Conservation (phyloP, 331 rosid genomes). For the Quercus lobata region DNA sequence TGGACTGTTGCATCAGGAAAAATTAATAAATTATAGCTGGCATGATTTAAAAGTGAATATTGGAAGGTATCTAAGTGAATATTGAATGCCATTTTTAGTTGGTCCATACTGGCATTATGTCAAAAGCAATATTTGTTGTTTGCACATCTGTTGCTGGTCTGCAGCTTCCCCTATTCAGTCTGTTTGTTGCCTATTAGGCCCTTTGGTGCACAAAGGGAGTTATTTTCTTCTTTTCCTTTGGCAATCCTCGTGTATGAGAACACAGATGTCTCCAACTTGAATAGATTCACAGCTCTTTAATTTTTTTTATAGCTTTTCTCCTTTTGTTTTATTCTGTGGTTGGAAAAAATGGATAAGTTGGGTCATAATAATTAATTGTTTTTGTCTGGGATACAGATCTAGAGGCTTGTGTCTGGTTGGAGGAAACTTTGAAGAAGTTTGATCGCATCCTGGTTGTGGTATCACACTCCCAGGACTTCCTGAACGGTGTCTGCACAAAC, state of each 20-base stretch:
- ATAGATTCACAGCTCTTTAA: neutral
- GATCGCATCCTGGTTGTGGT: constrained; percentile 93
- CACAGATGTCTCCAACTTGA: neutral
- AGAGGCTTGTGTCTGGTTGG: constrained; percentile 99
- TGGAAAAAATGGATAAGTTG: neutral
- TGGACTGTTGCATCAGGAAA: neutral
- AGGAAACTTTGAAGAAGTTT: constrained; percentile 84
- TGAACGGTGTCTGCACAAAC: constrained; percentile 97
- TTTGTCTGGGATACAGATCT: constrained; percentile 52
- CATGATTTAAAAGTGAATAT: neutral
- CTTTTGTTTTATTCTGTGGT: neutral
- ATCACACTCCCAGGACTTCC: constrained; percentile 97
- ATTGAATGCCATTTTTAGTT: neutral
- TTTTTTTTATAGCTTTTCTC: neutral
- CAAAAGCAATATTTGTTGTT: neutral
- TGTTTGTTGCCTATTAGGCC: neutral
- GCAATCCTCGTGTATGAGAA: neutral
- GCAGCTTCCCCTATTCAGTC: neutral
- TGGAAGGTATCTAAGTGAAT: neutral
- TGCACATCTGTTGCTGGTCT: neutral
- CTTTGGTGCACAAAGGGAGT: neutral
- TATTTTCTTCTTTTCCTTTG: neutral
- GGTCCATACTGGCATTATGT: neutral
- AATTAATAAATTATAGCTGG: neutral
- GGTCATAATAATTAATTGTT: neutral